Percentiles rank a stretch among this genome's conserved stretches.
These are phyloP conservation scores for Babesia microti DNA, from an alignment of 169 alveolate genomes.

Conservation along the genomic window DNA sequence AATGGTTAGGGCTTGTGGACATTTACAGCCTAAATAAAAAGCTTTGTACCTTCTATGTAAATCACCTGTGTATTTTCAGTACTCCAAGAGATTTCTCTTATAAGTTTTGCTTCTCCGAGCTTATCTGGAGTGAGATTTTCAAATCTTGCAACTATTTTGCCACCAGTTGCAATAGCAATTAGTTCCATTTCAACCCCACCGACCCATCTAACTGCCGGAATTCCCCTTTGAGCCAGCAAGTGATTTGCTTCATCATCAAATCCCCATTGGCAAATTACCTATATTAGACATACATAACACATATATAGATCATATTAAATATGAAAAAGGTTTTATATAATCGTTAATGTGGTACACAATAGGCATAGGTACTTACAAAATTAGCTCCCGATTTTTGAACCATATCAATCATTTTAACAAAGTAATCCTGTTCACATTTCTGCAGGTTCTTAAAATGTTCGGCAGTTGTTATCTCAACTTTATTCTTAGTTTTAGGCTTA, in stretches of 20 bases:
- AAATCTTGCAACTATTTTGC: constrained; percentile 92
- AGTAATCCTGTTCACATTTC: constrained; percentile 78
- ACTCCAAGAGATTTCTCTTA: constrained; percentile 86
- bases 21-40: constrained; percentile 57
- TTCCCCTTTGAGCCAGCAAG: constrained; percentile 67
- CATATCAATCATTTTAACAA: constrained; percentile 85
- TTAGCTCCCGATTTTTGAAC: constrained; percentile 93
- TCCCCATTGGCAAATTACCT: constrained; percentile 99
- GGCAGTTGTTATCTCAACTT: constrained; percentile 89
- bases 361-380: constrained; percentile 71
- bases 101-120: constrained; percentile 87
- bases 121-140: constrained; percentile 84
- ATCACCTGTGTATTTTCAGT: constrained; percentile 89
- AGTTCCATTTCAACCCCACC: constrained; percentile 99
- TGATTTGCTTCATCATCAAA: constrained; percentile 98
- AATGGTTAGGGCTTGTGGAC: constrained; percentile 89
- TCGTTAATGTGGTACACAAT: neutral
- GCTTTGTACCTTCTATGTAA: constrained; percentile 79
- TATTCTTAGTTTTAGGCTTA: constrained; percentile 98
- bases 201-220: constrained; percentile 98
- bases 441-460: constrained; percentile 90
- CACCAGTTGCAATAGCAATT: constrained; percentile 98
- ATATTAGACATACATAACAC: neutral
- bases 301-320: neutral
- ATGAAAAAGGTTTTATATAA: neutral